These are phyloP conservation scores for Ceratocystis variospora DNA, from an alignment of 2,329 filamentous ascomycete species.

Conservation along the genomic window DNA sequence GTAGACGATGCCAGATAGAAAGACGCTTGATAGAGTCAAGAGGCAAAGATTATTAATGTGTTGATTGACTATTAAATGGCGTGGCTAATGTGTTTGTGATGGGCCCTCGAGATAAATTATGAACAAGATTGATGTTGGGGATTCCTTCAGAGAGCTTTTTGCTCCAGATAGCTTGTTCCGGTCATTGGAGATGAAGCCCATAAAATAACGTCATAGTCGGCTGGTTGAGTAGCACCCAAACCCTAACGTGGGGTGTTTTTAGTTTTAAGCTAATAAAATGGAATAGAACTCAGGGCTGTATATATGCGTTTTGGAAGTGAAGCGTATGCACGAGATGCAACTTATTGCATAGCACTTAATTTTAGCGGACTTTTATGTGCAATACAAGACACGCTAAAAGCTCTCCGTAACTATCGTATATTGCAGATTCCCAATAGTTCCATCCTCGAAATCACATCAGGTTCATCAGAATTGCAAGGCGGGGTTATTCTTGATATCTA, in stretches of 20 bases:
- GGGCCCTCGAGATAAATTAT: neutral
- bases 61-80: neutral
- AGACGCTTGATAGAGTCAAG: neutral
- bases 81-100: neutral
- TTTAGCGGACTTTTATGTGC: too few species aligned
- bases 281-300: too few species aligned
- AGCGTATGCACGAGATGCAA: too few species aligned
- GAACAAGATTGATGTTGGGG: neutral
- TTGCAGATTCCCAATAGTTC: neutral
- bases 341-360: too few species aligned
- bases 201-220: neutral
- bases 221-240: neutral
- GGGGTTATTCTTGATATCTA: neutral
- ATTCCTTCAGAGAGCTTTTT: neutral
- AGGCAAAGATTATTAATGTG: neutral
- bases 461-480: neutral
- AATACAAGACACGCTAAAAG: too few species aligned
- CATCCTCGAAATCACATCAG: neutral
- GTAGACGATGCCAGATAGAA: neutral
- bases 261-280: too few species aligned
- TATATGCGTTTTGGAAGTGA: too few species aligned
- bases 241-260: neutral
- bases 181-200: neutral
- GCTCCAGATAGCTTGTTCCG: constrained; percentile 3
- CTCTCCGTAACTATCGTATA: too few species aligned